These are phyloP conservation scores for Termitomyces sp. DNA, from an alignment of 768 basidiomycete genomes.

Conservation along the genomic window DNA sequence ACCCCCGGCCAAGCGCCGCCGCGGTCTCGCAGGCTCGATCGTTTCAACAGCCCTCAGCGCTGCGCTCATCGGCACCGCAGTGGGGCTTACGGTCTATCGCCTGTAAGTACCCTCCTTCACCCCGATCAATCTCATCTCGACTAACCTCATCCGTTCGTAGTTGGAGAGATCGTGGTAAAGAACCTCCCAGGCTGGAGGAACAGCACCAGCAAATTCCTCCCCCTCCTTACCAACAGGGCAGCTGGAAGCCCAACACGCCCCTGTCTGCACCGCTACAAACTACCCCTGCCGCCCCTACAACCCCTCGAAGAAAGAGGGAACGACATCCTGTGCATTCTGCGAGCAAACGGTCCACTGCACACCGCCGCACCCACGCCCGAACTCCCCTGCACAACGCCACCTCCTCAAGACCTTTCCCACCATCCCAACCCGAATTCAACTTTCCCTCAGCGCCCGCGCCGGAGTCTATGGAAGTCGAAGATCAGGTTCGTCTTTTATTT, in stretches of 20 bases:
- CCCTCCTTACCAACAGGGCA: conserved; percentile 62
- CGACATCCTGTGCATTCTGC: neutral
- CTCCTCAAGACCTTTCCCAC: conserved; percentile 16
- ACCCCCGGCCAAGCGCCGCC: conserved; percentile 74
- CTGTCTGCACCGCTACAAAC: conserved; percentile 10
- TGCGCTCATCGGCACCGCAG: conserved; percentile 82
- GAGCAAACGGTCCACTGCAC: neutral
- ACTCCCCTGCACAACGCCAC: conserved; percentile 16
- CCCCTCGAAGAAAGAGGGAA: conserved; percentile 6
- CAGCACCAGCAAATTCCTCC: conserved; percentile 36
- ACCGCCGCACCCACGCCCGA: conserved; percentile 11
- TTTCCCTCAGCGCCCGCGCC: conserved; percentile 26
- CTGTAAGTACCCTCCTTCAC: conserved; percentile 48
- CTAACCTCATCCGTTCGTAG: conserved; percentile 30
- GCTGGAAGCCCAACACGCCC: conserved; percentile 41
- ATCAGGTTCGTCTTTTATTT: conserved; percentile 36
- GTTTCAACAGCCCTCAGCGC: conserved; percentile 82
- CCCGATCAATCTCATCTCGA: neutral
- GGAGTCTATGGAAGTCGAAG: conserved; percentile 36
- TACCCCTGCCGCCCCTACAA: conserved; percentile 26
- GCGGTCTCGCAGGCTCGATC: conserved; percentile 78
- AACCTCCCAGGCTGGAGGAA: conserved; percentile 17
- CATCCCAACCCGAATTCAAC: conserved; percentile 39
- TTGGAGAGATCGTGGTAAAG: conserved; percentile 76
- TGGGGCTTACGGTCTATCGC: conserved; percentile 83